Conservation (phyloP, 2,329 filamentous ascomycete genomes). For the Albophoma yamanashiensis region DNA sequence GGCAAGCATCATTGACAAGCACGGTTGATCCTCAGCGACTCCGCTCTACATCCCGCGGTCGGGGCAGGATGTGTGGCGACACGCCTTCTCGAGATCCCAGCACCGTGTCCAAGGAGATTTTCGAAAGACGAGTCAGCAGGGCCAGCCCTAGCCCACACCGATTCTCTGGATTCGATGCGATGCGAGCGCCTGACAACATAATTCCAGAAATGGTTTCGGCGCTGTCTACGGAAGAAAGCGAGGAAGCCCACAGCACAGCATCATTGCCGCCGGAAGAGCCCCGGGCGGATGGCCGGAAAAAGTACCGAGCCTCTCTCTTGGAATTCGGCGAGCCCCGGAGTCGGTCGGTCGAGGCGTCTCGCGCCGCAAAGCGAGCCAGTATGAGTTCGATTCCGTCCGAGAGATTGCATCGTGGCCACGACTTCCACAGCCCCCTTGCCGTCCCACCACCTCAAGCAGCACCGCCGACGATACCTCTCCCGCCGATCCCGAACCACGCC, state of each 20-base stretch:
- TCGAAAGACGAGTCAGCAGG: constrained; percentile 15
- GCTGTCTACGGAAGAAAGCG: background rate
- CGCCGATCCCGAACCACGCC: constrained; percentile 17
- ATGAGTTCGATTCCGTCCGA: constrained; percentile 17
- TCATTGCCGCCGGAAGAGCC: background rate
- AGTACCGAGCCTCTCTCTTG: constrained; percentile 4
- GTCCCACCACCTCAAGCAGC: constrained; percentile 11
- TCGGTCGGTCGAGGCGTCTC: constrained; percentile 4
- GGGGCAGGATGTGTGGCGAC: background rate
- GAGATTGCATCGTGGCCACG: constrained; percentile 10
- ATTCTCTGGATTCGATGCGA: constrained; percentile 18
- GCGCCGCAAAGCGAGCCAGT: constrained; percentile 16
- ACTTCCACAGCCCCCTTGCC: constrained; percentile 2
- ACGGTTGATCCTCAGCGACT: background rate
- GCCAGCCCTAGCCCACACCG: constrained; percentile 3
- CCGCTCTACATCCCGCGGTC: constrained; percentile 2
- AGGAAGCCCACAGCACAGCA: background rate
- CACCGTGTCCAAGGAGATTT: constrained; percentile 3
- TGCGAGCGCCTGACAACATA: constrained; percentile 14
- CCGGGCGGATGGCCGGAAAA: background rate
- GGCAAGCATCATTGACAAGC: constrained; percentile 3
- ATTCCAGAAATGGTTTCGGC: background rate
- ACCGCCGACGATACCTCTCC: constrained; percentile 19
- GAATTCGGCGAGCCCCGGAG: constrained; percentile 1
- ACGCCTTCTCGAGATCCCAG: constrained; percentile 14